These are phyloP conservation scores for Hymenochaete sp. DNA, from an alignment of 1,284 basidiomycete genomes.

Conservation along the genomic window DNA sequence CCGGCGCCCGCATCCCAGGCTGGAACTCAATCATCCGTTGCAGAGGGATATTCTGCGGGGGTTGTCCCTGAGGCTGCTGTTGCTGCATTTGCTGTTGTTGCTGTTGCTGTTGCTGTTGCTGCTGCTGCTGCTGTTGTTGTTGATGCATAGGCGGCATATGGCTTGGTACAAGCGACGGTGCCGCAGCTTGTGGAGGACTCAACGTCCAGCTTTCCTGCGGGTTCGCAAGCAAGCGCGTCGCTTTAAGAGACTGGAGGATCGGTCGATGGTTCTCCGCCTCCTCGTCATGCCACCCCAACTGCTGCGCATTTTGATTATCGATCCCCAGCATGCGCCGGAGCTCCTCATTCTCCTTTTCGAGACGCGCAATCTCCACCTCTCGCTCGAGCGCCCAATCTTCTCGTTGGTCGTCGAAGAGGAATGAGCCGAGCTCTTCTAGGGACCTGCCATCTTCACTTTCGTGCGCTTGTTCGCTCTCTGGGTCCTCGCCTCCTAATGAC, in stretches of 20 bases:
- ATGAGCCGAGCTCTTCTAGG: constrained; percentile 31
- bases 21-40: constrained; percentile 20
- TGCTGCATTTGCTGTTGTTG: too few relatives aligned
- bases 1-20: constrained; percentile 25
- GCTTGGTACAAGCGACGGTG: constrained; percentile 8
- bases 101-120: too few relatives aligned
- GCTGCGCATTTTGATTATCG: constrained; percentile 43
- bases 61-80: too few relatives aligned
- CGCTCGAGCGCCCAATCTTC: constrained; percentile 80
- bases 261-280: constrained; percentile 20
- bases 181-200: constrained; percentile 12
- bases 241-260: constrained; percentile 4
- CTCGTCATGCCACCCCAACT: constrained; percentile 35
- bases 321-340: constrained; percentile 70
- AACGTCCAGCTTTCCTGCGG: constrained; percentile 8
- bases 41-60: constrained; percentile 12
- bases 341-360: constrained; percentile 75
- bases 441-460: constrained; percentile 8
- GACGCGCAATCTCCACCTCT: constrained; percentile 71
- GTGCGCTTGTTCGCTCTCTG: constrained; percentile 27
- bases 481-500: constrained; percentile 62
- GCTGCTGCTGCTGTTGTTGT: too few relatives aligned
- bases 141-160: too few relatives aligned
- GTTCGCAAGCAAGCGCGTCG: neutral
- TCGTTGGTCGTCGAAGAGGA: constrained; percentile 34